phyloP scores from a whole-genome alignment of 352 stramenopile species.

The Blastocystis sp. region DNA sequence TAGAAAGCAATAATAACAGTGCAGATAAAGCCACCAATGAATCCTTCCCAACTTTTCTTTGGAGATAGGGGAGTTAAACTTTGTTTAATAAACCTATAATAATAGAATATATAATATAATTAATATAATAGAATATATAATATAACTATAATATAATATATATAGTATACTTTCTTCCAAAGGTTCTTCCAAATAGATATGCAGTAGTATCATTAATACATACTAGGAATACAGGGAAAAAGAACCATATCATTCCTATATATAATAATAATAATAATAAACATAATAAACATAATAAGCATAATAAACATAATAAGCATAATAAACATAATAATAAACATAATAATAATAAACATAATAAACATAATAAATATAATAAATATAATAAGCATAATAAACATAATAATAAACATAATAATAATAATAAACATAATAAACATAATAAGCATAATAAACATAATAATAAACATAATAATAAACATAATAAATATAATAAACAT shows the following conservation, averaged over 20 bases:
- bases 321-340: no score
- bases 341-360: no score
- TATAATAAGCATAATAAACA: no score
- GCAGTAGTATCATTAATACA: constrained; percentile 56
- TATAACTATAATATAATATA: background rate
- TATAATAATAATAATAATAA: constrained; percentile 47
- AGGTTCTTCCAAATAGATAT: constrained; percentile 57
- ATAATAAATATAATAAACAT: no score
- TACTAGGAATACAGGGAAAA: constrained; percentile 50
- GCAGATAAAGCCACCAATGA: constrained; percentile 79
- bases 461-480: no score
- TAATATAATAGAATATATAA: background rate
- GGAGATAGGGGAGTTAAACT: constrained; percentile 69
- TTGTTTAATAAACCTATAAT: constrained; percentile 65
- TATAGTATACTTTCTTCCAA: constrained; percentile 50
- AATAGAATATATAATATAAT: constrained; percentile 41
- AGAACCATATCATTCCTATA: constrained; percentile 54
- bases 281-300: constrained; percentile 47
- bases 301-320: no score
- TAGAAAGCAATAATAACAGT: constrained; percentile 76
- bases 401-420: no score
- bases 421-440: no score
- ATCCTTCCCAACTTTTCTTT: constrained; percentile 99
- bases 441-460: no score
- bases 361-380: no score